Base-by-base conservation (phyloP, 1,284 basidiomycete species). In the Calocybe gambosa region DNA sequence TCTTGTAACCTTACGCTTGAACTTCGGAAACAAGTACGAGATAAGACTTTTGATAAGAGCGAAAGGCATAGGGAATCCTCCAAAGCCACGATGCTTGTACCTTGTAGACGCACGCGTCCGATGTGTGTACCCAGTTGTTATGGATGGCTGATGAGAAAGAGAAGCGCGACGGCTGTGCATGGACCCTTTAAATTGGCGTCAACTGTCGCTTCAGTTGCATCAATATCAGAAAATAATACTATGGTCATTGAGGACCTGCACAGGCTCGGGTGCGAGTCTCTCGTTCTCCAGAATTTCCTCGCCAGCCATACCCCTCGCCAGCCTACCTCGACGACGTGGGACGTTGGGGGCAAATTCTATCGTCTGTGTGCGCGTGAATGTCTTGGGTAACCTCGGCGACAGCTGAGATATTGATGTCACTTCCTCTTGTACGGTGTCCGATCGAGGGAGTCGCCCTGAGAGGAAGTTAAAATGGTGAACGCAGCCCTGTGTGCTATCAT, bases 21-120 rank as follows among this genome's bases (percentile, higher is more conserved):
- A 47, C 1, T 69, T 57, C 0, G 89, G 90, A 46, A 87, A 83
- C 40, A 84, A 57, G 34, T 63, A 67, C 12, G 67, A 58, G 21
- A 86, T 62, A 0, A 80, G 53, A 4, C 60, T 62, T 1, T 67
- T 68, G 2, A 81, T 49, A 16, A 93, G 62, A 44, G 77, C 68
- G 51, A 82, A 68, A 0, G 91, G 90, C 58, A 85, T 89, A 0
- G 93, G 93, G 64, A 96, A 98, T 0, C 93, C 93, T 37, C 93
- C 93, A 55, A 90, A 92, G 3, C 65, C 77, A 38, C 66, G 65
- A 51, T 74, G 63, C 52, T 71, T 73, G 39, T 65, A 58, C 20
- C 63, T 61, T 39, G 50, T 57, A 16, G 52, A 49, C 13, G 55
- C 46, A 23, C 50, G 57, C 2, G 55, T 57, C 29, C 53, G 51